Conservation (phyloP, 371 early-diverging fungal genomes). For the Lichtheimia corymbifera region DNA sequence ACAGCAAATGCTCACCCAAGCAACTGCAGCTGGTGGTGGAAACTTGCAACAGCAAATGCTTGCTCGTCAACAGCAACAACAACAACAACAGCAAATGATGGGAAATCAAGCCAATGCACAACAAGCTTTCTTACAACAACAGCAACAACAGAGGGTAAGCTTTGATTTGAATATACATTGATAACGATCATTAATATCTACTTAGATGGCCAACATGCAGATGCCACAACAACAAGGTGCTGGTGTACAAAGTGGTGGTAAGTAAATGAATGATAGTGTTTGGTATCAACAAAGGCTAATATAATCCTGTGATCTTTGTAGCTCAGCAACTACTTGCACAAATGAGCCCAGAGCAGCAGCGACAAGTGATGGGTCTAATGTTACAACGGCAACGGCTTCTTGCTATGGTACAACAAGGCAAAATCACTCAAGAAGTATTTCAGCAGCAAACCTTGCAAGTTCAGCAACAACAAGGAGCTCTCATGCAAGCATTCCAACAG, state of each 20-base stretch:
- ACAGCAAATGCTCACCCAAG: constrained; percentile 35
- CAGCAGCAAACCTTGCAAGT: constrained; percentile 24
- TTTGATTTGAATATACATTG: background rate
- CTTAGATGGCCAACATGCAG: background rate
- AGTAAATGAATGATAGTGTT: background rate
- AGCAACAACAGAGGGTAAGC: constrained; percentile 21
- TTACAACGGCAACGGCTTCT: constrained; percentile 43
- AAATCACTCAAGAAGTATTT: constrained; percentile 30
- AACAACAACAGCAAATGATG: constrained; percentile 15
- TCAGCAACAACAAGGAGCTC: constrained; percentile 32
- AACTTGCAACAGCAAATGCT: constrained; percentile 12
- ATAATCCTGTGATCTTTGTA: constrained; percentile 1
- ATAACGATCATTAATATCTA: background rate
- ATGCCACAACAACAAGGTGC: background rate
- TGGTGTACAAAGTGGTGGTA: too few relatives aligned
- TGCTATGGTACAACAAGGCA: constrained; percentile 19
- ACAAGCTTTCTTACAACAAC: constrained; percentile 17
- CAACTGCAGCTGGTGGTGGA: constrained; percentile 19
- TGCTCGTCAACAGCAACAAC: constrained; percentile 13
- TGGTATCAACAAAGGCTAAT: background rate
- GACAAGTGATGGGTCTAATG: constrained; percentile 35
- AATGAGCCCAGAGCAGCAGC: constrained; percentile 43
- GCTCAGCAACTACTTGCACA: constrained; percentile 32
- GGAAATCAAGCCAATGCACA: constrained; percentile 8
- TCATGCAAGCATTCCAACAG: constrained; percentile 23